Base-by-base conservation (phyloP, 2,329 filamentous ascomycete genomes). In the Verticillium alfalfae region DNA sequence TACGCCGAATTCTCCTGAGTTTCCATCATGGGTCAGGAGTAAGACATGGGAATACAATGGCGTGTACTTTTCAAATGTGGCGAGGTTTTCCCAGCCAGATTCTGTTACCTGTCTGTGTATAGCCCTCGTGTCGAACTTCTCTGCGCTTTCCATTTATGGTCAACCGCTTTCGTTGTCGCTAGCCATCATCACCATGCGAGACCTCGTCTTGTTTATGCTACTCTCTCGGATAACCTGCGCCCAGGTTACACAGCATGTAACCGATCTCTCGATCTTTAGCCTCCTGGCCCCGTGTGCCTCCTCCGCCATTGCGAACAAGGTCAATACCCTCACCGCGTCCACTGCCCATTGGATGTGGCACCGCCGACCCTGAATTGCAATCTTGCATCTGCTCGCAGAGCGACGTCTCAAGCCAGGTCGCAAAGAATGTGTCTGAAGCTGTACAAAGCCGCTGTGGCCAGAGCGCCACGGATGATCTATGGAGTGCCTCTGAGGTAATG, bases 381-480 rank as follows among this genome's bases (percentile, higher is more conserved):
- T 78, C 76, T 9, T 85, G 83, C 62, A 74, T 82, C n/a, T 85
- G 82, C 71, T 78, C 78, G 13, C 79, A 82, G 67, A 75, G 76
- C 64, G 74, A 73, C 56, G 76, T 77, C 62, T 70, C 73, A 15
- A 72, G 70, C 5, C 70, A 74, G 3, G 67, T 84, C 60, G 70
- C 72, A 15, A 70, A 72, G 1, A 67, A 64, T 5, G 71, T 84
- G 22, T 78, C 76, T 9, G 66, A 61, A 13, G 76, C 74, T 4
- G 68, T 84, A 26, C 74, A 71, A 60, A 74, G 71, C 49, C 74
- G 69, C 49, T 85, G 82, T 63, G 79, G 79, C 36, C 69, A 69
- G 4, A 77, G 76, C 1, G 82, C 81, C 10, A 79, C 73, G 12
- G 78, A 81, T 1, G 81, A 83, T 66, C 71, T 79, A 26, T 68